A percentile compares a stretch with the other conserved stretches of the same genome.
Conservation (phyloP, 345 rosid genomes). For the Linum lewisii region DNA sequence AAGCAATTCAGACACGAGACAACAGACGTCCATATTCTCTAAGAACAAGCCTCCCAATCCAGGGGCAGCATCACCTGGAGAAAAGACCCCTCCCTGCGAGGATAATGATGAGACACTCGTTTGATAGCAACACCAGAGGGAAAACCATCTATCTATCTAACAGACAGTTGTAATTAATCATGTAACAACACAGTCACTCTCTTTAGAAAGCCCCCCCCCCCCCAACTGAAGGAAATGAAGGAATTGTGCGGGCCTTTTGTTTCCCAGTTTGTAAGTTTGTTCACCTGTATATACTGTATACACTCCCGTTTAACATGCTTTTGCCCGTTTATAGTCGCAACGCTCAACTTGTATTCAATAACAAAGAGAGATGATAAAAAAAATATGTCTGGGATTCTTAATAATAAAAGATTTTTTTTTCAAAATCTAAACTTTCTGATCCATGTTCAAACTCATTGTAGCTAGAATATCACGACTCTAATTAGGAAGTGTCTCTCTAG, state of each 20-base stretch:
- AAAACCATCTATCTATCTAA: not conserved
- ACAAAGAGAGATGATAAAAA: no score
- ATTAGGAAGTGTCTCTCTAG: no score
- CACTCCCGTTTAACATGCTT: not conserved
- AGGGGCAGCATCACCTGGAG: constrained; percentile 21
- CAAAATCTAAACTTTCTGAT: no score
- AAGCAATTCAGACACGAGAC: constrained; percentile 36
- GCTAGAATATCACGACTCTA: no score
- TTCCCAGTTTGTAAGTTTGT: constrained; percentile 4
- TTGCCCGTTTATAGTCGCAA: no score
- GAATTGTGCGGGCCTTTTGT: constrained; percentile 9
- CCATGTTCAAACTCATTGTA: no score
- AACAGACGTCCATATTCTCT: constrained; percentile 66
- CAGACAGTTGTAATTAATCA: not conserved
- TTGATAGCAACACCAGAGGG: constrained; percentile 11
- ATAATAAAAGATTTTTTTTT: no score
- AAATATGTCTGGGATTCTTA: no score
- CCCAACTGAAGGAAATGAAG: not conserved
- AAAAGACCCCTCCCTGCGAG: constrained; percentile 19
- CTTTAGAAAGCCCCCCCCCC: not conserved
- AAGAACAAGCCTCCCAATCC: constrained; percentile 62
- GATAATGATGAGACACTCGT: constrained; percentile 57
- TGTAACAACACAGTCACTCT: not conserved
- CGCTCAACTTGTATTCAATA: no score
- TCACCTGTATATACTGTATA: not conserved